A percentile compares a stretch with the other conserved stretches of the same genome.
Conservation (phyloP, 2,329 filamentous ascomycete genomes). For the Metarhizium sp. region DNA sequence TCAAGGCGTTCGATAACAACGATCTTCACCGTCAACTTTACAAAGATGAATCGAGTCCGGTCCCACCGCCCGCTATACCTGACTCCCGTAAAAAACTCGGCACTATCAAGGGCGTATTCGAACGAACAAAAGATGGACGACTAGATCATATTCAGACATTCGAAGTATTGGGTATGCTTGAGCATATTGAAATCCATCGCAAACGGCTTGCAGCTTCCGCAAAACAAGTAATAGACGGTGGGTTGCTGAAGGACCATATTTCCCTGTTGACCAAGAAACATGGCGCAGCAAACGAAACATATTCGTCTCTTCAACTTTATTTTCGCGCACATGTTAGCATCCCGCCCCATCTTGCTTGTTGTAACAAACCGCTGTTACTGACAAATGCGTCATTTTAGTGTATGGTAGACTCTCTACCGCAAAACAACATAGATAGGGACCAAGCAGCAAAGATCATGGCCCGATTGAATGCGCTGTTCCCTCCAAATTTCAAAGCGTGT, state of each 20-base stretch:
- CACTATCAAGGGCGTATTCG: constrained; percentile 18
- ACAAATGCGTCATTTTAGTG: not conserved
- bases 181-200: constrained; percentile 23
- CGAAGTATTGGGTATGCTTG: constrained; percentile 21
- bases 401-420: constrained; percentile 1
- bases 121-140: constrained; percentile 15
- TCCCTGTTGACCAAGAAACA: constrained; percentile 19
- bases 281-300: constrained; percentile 17
- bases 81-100: constrained; percentile 20
- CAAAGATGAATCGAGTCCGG: not conserved
- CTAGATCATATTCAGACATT: constrained; percentile 17
- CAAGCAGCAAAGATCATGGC: constrained; percentile 20
- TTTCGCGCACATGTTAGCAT: constrained; percentile 22
- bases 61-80: not conserved
- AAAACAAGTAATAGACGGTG: constrained; percentile 8
- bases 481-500: constrained; percentile 12
- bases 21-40: constrained; percentile 6
- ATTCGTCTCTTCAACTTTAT: constrained; percentile 21
- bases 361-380: not conserved
- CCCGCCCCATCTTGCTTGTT: not conserved
- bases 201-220: constrained; percentile 17
- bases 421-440: constrained; percentile 5
- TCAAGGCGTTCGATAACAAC: constrained; percentile 22
- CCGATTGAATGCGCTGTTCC: constrained; percentile 26
- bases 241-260: constrained; percentile 6